Percentiles rank a stretch among this genome's conserved stretches.
phyloP scores from a whole-genome alignment of 495 filamentous ascomycete genomes.

The Lophium mytilinum region DNA sequence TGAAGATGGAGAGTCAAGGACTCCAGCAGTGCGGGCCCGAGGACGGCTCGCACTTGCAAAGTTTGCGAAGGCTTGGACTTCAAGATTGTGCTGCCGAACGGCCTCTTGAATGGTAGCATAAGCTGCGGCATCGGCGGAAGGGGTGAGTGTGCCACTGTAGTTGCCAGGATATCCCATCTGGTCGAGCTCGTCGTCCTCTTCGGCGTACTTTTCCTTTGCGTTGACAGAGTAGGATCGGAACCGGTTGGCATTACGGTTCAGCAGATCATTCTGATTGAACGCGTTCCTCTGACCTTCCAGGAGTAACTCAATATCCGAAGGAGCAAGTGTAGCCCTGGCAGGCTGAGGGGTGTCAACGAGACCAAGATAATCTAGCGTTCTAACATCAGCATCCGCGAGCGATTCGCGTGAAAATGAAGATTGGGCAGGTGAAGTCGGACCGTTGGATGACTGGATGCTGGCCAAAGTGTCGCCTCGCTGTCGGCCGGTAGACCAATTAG shows the following conservation, averaged over 20 bases:
- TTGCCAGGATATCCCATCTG: slow-evolving; percentile 44
- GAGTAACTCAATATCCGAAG: slow-evolving; percentile 49
- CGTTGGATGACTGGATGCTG: slow-evolving; percentile 83
- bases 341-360: slow-evolving; percentile 91
- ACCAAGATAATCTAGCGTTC: slow-evolving; percentile 91
- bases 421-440: slow-evolving; percentile 77
- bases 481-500: slow-evolving; percentile 66
- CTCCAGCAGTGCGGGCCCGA: slow-evolving; percentile 80
- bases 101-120: slow-evolving; percentile 75
- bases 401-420: slow-evolving; percentile 87
- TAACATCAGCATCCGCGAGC: slow-evolving; percentile 78
- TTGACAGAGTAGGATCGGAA: slow-evolving; percentile 98
- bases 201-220: slow-evolving; percentile 93
- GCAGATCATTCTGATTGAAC: slow-evolving; percentile 55
- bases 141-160: slow-evolving; percentile 64
- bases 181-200: slow-evolving; percentile 74
- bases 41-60: slow-evolving; percentile 76
- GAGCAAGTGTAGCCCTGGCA: slow-evolving; percentile 57
- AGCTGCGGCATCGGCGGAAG: slow-evolving; percentile 61
- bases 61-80: slow-evolving; percentile 81
- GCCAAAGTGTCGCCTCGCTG: slow-evolving; percentile 77
- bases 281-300: slow-evolving; percentile 40
- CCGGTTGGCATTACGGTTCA: slow-evolving; percentile 72
- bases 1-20: slow-evolving; percentile 74
- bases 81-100: slow-evolving; percentile 86